Evolutionary conservation across 176 grass and related monocot genomes (phyloP).

Genomic region (sorghum (Sorghum bicolor)): Sorghum_bicolor_NCBIv3 NC_012872.2:15820001-15820500

Average conservation of each 20-base stretch:
- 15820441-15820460: background rate
- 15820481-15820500: background rate
- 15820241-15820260: background rate
- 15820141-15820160: background rate
- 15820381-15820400: background rate
- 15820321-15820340: background rate
- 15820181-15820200: background rate
- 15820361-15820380: background rate
- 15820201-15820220: background rate
- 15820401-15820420: background rate
- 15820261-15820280: background rate
- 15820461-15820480: constrained; percentile 16
- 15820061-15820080: background rate
- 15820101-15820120: background rate
- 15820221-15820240: background rate
- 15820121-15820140: background rate
- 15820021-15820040: background rate
- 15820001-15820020: background rate
- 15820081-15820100: background rate
- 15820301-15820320: background rate
- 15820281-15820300: background rate
- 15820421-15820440: background rate
- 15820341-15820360: background rate
- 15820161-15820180: background rate
- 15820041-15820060: background rate